Evolutionary conservation across 495 filamentous ascomycete species (phyloP).

Genomic region (Sordaria brevicollis): DNA sequence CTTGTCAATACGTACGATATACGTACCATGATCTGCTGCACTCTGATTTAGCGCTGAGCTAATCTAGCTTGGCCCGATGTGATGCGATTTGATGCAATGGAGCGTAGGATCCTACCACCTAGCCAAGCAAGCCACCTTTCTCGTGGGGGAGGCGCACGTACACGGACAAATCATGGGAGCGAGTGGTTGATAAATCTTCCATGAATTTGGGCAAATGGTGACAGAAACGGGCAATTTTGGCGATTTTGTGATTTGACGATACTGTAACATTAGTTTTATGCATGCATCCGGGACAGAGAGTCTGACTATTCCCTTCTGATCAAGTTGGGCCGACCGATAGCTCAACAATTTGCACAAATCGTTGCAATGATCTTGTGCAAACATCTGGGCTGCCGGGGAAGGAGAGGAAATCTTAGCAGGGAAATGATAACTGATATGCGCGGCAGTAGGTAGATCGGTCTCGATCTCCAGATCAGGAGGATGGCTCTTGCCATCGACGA

Average conservation of each 20-base stretch:
- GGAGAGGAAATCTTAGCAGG: not conserved
- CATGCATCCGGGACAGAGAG: not conserved
- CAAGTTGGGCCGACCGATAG: not conserved
- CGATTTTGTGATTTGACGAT: not conserved
- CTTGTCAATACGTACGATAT: not conserved
- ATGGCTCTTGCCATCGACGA: not conserved
- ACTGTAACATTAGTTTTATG: not conserved
- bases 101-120: not conserved
- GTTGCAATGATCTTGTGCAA: not conserved
- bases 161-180: not conserved
- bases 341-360: not conserved
- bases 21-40: not conserved
- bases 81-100: not conserved
- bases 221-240: not conserved
- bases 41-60: not conserved
- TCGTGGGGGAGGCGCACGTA: not conserved
- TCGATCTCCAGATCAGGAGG: not conserved
- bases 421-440: not conserved
- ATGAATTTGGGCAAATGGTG: not conserved
- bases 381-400: not conserved
- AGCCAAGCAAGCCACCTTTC: not conserved
- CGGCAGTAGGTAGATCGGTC: not conserved
- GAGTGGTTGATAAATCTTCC: not conserved
- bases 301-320: not conserved
- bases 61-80: not conserved